Evolutionary conservation across 306 rosid genomes (phyloP).

Genomic region (Abrus precatorius): DNA sequence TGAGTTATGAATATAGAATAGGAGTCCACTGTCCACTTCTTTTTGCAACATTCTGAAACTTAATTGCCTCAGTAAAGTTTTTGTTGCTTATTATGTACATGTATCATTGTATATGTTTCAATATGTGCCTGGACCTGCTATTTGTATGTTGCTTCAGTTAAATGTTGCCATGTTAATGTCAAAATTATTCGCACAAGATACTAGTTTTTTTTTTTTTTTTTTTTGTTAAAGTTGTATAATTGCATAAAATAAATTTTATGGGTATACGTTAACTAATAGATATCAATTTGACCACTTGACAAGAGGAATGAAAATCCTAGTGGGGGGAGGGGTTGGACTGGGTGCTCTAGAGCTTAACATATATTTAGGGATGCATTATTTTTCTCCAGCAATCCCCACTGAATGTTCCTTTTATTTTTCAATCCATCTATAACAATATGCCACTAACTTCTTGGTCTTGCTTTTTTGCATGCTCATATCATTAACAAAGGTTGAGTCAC

Average conservation of each 20-base stretch:
- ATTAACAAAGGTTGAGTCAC: conserved; percentile 26
- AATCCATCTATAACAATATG: conserved; percentile 4
- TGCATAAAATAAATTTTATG: conserved; percentile 16
- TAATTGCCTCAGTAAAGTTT: conserved; percentile 12
- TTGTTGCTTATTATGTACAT: conserved; percentile 23
- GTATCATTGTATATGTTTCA: conserved; percentile 13
- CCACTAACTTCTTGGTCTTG: conserved; percentile 15
- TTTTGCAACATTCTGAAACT: conserved; percentile 45
- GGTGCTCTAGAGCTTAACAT: conserved; percentile 7
- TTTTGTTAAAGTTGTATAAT: conserved; percentile 29
- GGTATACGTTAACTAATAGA: conserved; percentile 22
- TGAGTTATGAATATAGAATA: conserved; percentile 35
- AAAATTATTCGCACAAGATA: conserved; percentile 28
- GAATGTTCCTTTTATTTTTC: background rate
- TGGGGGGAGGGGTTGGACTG: conserved; percentile 3
- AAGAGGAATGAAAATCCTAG: background rate
- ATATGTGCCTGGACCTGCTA: conserved; percentile 11
- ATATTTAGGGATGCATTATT: background rate
- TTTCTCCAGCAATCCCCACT: conserved; percentile 8
- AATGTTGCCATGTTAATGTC: conserved; percentile 25
- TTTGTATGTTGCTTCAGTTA: conserved; percentile 14
- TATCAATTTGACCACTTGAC: conserved; percentile 28
- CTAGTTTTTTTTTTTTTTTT: background rate
- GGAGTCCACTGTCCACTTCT: conserved; percentile 35
- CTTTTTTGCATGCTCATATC: background rate